Percentiles rank a stretch among this genome's conserved stretches.
Evolutionary conservation across 805 yeast species (phyloP).

Genomic region (Lipomyces orientalis): DNA sequence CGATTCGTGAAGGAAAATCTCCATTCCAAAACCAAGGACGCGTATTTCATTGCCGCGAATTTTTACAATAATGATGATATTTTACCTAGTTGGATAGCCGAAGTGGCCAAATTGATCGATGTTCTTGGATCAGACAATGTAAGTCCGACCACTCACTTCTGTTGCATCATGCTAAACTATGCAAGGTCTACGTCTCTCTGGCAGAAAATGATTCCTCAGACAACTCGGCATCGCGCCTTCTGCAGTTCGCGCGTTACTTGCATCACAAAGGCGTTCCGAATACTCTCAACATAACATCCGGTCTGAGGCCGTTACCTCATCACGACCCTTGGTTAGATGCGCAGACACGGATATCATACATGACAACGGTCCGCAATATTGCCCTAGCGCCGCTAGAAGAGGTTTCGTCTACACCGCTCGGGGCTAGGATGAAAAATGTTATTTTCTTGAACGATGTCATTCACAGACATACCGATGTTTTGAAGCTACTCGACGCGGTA

Average conservation of each 20-base stretch:
- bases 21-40: conserved; percentile 1
- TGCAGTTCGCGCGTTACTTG: conserved; percentile 24
- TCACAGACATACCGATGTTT: conserved; percentile 25
- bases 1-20: neutral
- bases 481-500: conserved; percentile 18
- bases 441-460: conserved; percentile 32
- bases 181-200: conserved; percentile 26
- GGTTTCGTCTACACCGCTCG: conserved; percentile 16
- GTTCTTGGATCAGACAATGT: conserved; percentile 31
- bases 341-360: conserved; percentile 24
- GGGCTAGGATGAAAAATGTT: conserved; percentile 16
- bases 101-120: conserved; percentile 19
- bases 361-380: conserved; percentile 31
- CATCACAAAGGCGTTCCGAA: conserved; percentile 20
- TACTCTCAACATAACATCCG: conserved; percentile 22
- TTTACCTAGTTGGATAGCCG: conserved; percentile 27
- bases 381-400: conserved; percentile 25
- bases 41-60: conserved; percentile 32
- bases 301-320: conserved; percentile 25
- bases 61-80: conserved; percentile 27
- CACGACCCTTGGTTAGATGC: conserved; percentile 31
- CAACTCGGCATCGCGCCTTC: conserved; percentile 23
- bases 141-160: neutral
- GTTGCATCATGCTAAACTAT: neutral
- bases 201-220: conserved; percentile 33